Conservation (phyloP, 2,329 filamentous ascomycete species). For the Drechslerella dactyloides region DNA sequence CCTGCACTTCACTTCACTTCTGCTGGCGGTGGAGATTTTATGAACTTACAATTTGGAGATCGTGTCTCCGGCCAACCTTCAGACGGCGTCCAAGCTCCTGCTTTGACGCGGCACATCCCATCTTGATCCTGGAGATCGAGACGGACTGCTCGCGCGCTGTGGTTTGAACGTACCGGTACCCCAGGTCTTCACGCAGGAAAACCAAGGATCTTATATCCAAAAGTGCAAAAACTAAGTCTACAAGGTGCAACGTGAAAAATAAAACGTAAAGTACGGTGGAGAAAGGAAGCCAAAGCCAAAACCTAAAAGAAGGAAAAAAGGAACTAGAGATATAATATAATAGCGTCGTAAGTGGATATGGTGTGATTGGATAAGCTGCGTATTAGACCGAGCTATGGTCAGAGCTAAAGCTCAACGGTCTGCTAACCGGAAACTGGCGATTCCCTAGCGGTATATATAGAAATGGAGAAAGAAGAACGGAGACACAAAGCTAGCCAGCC, state of each 20-base stretch:
- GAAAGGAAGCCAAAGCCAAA: no score
- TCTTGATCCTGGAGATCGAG: slow-evolving; percentile 32
- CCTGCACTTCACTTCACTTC: no score
- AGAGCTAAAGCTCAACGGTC: slow-evolving; percentile 22
- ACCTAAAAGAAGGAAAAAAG: slow-evolving; percentile 6
- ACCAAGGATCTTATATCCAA: no score
- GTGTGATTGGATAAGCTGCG: neutral
- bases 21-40: neutral
- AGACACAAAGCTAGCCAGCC: neutral
- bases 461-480: slow-evolving; percentile 7
- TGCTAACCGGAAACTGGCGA: slow-evolving; percentile 13
- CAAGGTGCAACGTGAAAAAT: no score
- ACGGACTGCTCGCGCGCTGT: slow-evolving; percentile 35
- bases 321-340: neutral
- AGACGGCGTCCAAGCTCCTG: slow-evolving; percentile 25
- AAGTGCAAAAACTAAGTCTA: no score
- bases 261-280: no score
- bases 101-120: slow-evolving; percentile 47
- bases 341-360: no score
- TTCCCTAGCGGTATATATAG: slow-evolving; percentile 25
- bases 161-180: slow-evolving; percentile 27
- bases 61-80: slow-evolving; percentile 24
- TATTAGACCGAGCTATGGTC: neutral
- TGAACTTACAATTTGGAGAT: slow-evolving; percentile 43
- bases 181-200: neutral